A percentile compares a stretch with the other conserved stretches of the same genome.
Evolutionary conservation across 306 rosid genomes (phyloP).

Genomic region (Cucurbita ficifolia): DNA sequence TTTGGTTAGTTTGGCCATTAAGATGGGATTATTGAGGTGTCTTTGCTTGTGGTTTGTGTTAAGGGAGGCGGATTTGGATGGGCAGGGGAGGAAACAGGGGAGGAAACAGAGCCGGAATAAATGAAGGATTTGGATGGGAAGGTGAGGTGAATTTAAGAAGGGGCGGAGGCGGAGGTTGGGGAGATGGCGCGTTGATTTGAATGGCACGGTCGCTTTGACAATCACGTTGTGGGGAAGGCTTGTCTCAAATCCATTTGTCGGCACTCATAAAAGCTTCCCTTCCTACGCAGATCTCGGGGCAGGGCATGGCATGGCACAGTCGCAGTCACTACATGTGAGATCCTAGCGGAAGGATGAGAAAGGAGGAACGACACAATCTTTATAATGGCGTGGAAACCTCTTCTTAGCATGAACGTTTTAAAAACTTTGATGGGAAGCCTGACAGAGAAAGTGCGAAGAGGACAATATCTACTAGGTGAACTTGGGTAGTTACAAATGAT

Average conservation of each 20-base stretch:
- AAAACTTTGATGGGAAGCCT: no score
- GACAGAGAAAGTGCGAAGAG: no score
- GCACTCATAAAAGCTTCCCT: conserved; percentile 1
- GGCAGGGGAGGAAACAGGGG: neutral
- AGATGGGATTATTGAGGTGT: neutral
- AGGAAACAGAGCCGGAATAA: neutral
- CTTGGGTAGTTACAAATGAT: no score
- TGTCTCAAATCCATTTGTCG: conserved; percentile 14
- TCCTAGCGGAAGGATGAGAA: no score
- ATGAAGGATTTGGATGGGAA: conserved; percentile 5
- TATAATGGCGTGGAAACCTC: no score
- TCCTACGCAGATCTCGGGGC: neutral
- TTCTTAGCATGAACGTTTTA: no score
- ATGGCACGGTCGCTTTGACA: neutral
- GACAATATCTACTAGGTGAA: no score
- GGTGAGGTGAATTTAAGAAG: conserved; percentile 56
- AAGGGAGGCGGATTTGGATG: neutral
- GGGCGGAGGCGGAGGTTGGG: neutral
- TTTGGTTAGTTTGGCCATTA: neutral
- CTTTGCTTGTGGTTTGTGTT: no score
- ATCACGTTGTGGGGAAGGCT: neutral
- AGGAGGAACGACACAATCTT: no score
- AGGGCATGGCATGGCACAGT: no score
- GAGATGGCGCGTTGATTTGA: neutral
- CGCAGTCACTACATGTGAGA: no score